Evolutionary conservation across 1,284 basidiomycete species (phyloP).

Genomic region (Pholiota adiposa): DNA sequence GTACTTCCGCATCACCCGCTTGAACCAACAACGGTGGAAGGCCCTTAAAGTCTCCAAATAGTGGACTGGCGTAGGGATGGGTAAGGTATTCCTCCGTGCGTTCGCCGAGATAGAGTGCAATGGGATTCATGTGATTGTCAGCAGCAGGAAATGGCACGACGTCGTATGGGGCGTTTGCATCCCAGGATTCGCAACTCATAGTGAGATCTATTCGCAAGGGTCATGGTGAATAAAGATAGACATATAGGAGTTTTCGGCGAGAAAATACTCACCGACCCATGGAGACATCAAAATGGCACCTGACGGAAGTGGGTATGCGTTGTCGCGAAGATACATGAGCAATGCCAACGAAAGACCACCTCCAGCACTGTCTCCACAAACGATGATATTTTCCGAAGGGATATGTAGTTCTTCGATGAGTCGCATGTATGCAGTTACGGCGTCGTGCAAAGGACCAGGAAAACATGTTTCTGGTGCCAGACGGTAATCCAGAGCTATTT

Average conservation of each 20-base stretch:
- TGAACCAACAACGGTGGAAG: conserved; percentile 94
- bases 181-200: conserved; percentile 97
- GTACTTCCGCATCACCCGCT: conserved; percentile 91
- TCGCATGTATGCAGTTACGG: conserved; percentile 85
- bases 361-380: conserved; percentile 93
- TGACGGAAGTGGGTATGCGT: conserved; percentile 79
- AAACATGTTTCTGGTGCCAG: conserved; percentile 95
- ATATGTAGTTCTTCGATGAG: conserved; percentile 90
- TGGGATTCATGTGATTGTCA: conserved; percentile 91
- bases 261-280: conserved; percentile 81
- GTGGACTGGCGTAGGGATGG: conserved; percentile 94
- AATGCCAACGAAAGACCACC: conserved; percentile 88
- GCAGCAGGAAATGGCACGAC: conserved; percentile 77
- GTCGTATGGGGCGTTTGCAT: conserved; percentile 86
- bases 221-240: conserved; percentile 5
- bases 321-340: conserved; percentile 91
- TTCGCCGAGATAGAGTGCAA: conserved; percentile 91
- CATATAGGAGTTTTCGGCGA: not conserved
- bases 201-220: conserved; percentile 81
- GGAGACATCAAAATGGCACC: conserved; percentile 89
- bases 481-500: conserved; percentile 90
- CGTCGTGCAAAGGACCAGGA: conserved; percentile 93
- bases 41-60: conserved; percentile 91
- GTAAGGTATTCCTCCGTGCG: conserved; percentile 86
- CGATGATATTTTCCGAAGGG: conserved; percentile 86